Conservation (phyloP, 441 rosid species). For the Erodium moschatum region DNA sequence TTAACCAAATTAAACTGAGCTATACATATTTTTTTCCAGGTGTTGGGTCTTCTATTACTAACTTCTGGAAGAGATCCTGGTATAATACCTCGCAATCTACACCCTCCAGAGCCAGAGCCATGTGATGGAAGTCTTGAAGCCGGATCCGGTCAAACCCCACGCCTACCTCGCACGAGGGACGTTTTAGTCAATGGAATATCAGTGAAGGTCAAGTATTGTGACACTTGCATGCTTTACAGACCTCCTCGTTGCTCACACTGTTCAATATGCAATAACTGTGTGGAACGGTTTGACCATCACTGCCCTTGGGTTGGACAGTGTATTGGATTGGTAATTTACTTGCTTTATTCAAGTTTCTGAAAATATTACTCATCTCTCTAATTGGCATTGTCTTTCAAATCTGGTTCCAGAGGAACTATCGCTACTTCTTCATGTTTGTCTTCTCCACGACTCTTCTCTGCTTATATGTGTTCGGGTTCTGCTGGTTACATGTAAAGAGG, state of each 20-base stretch:
- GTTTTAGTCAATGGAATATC: conserved; percentile 65
- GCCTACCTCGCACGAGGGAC: conserved; percentile 77
- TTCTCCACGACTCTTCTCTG: conserved; percentile 68
- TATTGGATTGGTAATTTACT: conserved; percentile 69
- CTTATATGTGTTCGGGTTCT: conserved; percentile 71
- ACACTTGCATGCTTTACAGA: conserved; percentile 88
- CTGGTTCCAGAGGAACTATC: conserved; percentile 77
- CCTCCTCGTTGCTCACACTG: conserved; percentile 95
- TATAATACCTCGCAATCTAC: conserved; percentile 66
- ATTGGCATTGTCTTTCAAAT: conserved; percentile 13
- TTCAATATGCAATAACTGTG: conserved; percentile 88
- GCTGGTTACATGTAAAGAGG: conserved; percentile 77
- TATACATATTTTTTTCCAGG: conserved; percentile 33
- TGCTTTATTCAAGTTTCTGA: neutral
- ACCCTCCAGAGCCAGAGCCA: conserved; percentile 79
- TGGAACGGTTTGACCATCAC: conserved; percentile 84
- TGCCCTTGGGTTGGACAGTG: conserved; percentile 99
- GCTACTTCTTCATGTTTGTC: conserved; percentile 93
- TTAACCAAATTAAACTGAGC: neutral
- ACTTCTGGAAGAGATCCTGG: conserved; percentile 99
- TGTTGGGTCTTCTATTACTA: conserved; percentile 60
- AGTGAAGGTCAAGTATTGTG: conserved; percentile 82
- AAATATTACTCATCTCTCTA: neutral
- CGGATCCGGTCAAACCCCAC: conserved; percentile 55
- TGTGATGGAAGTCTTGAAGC: conserved; percentile 46